Evolutionary conservation across 345 rosid species (phyloP).

Genomic region (Brassica napus): DNA sequence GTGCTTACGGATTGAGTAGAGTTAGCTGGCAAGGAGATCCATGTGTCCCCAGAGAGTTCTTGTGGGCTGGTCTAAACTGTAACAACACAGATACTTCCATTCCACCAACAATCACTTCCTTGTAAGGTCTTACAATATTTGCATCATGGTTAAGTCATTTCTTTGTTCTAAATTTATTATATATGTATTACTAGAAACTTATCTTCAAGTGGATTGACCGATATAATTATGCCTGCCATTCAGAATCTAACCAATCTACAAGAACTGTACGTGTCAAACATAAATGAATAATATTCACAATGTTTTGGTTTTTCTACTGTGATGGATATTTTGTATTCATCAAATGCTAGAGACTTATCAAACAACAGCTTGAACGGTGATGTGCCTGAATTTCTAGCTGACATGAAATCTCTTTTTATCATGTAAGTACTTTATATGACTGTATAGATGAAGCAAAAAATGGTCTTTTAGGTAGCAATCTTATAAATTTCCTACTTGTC

Average conservation of each 20-base stretch:
- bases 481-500: background rate
- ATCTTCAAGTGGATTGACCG: constrained; percentile 44
- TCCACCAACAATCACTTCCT: constrained; percentile 31
- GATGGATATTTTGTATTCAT: background rate
- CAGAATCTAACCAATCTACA: constrained; percentile 36
- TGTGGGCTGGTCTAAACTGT: constrained; percentile 57
- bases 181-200: constrained; percentile 30
- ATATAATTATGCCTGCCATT: constrained; percentile 28
- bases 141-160: background rate
- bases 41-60: constrained; percentile 46
- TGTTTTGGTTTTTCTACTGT: background rate
- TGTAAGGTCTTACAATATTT: constrained; percentile 8
- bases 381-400: constrained; percentile 48
- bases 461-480: background rate
- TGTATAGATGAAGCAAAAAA: background rate
- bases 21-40: constrained; percentile 70
- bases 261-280: constrained; percentile 41
- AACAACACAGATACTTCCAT: constrained; percentile 4
- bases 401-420: constrained; percentile 26
- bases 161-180: background rate
- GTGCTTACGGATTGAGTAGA: constrained; percentile 34
- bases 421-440: constrained; percentile 4
- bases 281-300: background rate
- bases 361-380: constrained; percentile 33
- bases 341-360: constrained; percentile 22